phyloP scores from a whole-genome alignment of 2,329 filamentous ascomycete genomes.

The Orbilia brochopaga region DNA sequence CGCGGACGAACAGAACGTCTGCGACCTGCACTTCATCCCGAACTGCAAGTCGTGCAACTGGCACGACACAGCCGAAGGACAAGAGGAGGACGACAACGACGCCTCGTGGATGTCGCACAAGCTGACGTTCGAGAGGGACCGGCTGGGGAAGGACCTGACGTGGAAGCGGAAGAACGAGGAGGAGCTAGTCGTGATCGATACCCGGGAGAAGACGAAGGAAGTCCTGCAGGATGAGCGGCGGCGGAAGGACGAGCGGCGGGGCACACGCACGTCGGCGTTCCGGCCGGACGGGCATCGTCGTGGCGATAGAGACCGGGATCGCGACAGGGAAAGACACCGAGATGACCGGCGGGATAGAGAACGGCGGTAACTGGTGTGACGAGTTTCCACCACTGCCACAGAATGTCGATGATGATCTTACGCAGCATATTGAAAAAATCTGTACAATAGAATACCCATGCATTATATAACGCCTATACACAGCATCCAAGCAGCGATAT shows the following conservation, averaged over 20 bases:
- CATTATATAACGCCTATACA: not conserved
- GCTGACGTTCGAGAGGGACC: conserved; percentile 85
- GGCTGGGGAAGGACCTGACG: conserved; percentile 84
- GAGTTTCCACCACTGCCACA: too few species aligned
- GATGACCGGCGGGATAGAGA: conserved; percentile 15
- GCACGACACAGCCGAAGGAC: conserved; percentile 68
- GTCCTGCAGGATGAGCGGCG: conserved; percentile 70
- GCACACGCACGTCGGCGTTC: conserved; percentile 55
- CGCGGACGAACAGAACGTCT: conserved; percentile 76
- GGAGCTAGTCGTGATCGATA: conserved; percentile 90
- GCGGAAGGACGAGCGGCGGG: conserved; percentile 63
- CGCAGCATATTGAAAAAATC: conserved; percentile 4
- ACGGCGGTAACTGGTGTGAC: conserved; percentile 10
- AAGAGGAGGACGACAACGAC: conserved; percentile 62
- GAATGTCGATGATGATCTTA: too few species aligned
- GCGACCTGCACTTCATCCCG: conserved; percentile 93
- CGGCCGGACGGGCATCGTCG: conserved; percentile 43
- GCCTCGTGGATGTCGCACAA: conserved; percentile 70
- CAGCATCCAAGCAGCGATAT: not conserved
- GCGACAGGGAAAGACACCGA: conserved; percentile 27
- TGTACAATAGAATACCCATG: conserved; percentile 35
- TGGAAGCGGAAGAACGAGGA: conserved; percentile 92
- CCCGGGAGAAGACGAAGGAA: conserved; percentile 77
- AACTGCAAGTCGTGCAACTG: conserved; percentile 93
- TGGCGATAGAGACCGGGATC: conserved; percentile 1